Conservation (phyloP, 768 basidiomycete species). For the Kwoniella newhampshirensis region DNA sequence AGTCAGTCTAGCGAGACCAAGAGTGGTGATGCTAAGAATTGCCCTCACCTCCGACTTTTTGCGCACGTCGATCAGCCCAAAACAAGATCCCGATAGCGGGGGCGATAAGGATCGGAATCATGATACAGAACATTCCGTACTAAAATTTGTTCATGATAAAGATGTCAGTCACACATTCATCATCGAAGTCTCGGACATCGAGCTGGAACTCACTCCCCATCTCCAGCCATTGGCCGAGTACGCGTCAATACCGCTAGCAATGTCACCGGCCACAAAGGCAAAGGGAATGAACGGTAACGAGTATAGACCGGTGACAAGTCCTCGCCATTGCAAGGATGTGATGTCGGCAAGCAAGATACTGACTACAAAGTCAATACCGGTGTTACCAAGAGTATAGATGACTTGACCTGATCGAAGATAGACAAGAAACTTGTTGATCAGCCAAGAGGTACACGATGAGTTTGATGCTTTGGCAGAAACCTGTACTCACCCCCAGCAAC, state of each 20-base stretch:
- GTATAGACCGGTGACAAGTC: slow-evolving; percentile 40
- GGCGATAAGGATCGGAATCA: slow-evolving; percentile 40
- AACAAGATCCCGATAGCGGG: slow-evolving; percentile 46
- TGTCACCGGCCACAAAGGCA: slow-evolving; percentile 46
- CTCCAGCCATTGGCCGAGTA: slow-evolving; percentile 45
- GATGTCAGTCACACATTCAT: neutral
- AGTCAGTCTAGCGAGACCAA: neutral
- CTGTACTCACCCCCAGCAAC: slow-evolving; percentile 32
- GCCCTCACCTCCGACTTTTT: slow-evolving; percentile 32
- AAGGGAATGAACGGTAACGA: slow-evolving; percentile 46
- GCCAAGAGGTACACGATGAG: too few species aligned
- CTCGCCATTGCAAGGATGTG: slow-evolving; percentile 51
- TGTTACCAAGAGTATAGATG: slow-evolving; percentile 44
- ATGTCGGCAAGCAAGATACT: slow-evolving; percentile 49
- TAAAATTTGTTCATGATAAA: too few species aligned
- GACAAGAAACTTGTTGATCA: too few species aligned
- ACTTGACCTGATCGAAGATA: slow-evolving; percentile 36
- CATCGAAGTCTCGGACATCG: slow-evolving; percentile 13
- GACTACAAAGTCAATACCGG: slow-evolving; percentile 46
- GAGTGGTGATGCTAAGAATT: neutral
- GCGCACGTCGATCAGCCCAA: slow-evolving; percentile 44
- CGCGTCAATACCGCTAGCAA: slow-evolving; percentile 35
- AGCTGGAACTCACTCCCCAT: slow-evolving; percentile 45
- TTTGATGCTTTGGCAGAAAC: neutral
- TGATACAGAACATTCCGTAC: slow-evolving; percentile 50